These are phyloP conservation scores for Rutstroemia sp. DNA, from an alignment of 2,329 filamentous ascomycete species.

Conservation along the genomic window DNA sequence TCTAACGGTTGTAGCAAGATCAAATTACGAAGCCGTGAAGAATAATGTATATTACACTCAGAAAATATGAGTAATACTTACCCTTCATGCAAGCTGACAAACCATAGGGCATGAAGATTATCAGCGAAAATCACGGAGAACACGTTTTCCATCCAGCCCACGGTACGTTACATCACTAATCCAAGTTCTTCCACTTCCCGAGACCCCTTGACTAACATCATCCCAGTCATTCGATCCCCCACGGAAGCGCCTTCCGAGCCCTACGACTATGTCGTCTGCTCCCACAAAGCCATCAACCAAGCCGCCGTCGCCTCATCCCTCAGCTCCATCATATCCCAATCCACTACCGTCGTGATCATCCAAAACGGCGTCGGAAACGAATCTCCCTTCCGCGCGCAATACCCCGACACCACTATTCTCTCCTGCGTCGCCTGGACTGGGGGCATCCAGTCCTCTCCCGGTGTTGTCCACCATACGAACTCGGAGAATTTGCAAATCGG, in stretches of 20 bases:
- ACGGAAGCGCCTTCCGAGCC: slow-evolving; percentile 36
- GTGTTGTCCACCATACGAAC: slow-evolving; percentile 41
- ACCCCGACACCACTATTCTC: slow-evolving; percentile 44
- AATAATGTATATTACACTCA: slow-evolving; percentile 34
- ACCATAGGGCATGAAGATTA: slow-evolving; percentile 38
- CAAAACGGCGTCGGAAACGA: slow-evolving; percentile 57
- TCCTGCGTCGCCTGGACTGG: slow-evolving; percentile 51
- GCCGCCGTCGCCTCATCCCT: slow-evolving; percentile 31
- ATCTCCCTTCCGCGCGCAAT: slow-evolving; percentile 40
- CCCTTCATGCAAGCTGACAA: slow-evolving; percentile 11
- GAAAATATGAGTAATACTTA: slow-evolving; percentile 9
- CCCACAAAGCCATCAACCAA: slow-evolving; percentile 45
- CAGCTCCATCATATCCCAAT: slow-evolving; percentile 31
- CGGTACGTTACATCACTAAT: slow-evolving; percentile 25
- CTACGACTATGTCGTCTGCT: slow-evolving; percentile 52
- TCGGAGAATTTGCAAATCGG: slow-evolving; percentile 49
- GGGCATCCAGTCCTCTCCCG: slow-evolving; percentile 41
- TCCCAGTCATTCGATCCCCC: slow-evolving; percentile 38
- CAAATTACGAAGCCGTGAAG: slow-evolving; percentile 50
- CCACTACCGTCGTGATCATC: slow-evolving; percentile 48
- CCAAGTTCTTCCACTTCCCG: not conserved
- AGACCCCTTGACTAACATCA: not conserved
- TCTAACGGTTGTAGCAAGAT: slow-evolving; percentile 54
- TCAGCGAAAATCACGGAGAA: slow-evolving; percentile 47
- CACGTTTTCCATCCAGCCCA: slow-evolving; percentile 42